Evolutionary conservation across 495 filamentous ascomycete species (phyloP), one percentile per base, ranked within the genome.

Genomic region (Clavariopsis aquatica): DNA sequence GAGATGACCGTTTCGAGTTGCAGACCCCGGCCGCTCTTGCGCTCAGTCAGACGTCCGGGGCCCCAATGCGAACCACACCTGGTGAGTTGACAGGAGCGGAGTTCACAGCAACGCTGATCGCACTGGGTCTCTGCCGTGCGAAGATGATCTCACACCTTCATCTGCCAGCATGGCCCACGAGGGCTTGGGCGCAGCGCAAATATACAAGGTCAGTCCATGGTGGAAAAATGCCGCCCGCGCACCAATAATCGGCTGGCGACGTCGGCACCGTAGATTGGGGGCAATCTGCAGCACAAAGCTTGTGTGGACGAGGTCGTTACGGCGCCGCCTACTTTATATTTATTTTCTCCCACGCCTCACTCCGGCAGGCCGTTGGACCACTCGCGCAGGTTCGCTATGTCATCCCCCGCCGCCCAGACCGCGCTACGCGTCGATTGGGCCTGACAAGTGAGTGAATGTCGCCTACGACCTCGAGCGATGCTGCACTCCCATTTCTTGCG

Each of bases 331-430:
- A 17, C 38, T 43, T 43, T 43, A 43, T 26, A 26, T 45, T 51
- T 10, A n/a, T 46, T 15, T 51, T 19, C 24, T 19, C 19, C 41
- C 4, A 24, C 36, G 26, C 6, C 2, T 2, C n/a, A 34, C 22
- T 59, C 15, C 56, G 43, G 56, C 41, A 15, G 43, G 56, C 56
- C 15, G 38, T 59, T n/a, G n/a, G 45, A 23, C 10, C 38, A 38
- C 1, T 5, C 1, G 4, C 38, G 38, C 38, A 43, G 38, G 38
- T 17, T 17, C 8, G 38, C 13, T 46, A 58, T 49, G 55, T 45
- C 55, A 46, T 60, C 34, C 46, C 45, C 58, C 58, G n/a, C 28
- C 31, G 46, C 58, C 58, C 28, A 61, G 58, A 61, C 47, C 49
- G 26, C 26, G 2, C 17, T 26, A 22, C 9, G 41, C 3, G 41